Evolutionary conservation across 2,329 filamentous ascomycete genomes (phyloP).

Genomic region (Aspergillus chevalieri): DNA sequence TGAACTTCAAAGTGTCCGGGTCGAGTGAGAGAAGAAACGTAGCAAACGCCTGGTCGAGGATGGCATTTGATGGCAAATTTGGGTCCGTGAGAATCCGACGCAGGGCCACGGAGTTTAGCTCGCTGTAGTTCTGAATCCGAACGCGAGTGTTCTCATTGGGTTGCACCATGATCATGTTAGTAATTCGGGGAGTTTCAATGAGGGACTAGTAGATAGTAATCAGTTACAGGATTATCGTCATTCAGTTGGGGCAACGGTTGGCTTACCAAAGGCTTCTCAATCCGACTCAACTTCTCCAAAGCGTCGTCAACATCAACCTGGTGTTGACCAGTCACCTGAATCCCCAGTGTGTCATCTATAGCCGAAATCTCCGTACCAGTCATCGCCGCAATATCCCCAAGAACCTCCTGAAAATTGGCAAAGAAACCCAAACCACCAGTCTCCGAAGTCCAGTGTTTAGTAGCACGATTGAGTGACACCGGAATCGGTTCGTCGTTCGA

Average conservation of each 20-base stretch:
- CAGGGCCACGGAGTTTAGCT: slow-evolving; percentile 12
- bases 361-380: slow-evolving; percentile 23
- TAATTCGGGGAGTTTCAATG: slow-evolving; percentile 9
- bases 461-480: slow-evolving; percentile 4
- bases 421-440: slow-evolving; percentile 20
- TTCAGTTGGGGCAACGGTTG: neutral
- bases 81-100: slow-evolving; percentile 20
- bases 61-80: slow-evolving; percentile 4
- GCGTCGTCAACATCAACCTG: slow-evolving; percentile 22
- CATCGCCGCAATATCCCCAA: slow-evolving; percentile 16
- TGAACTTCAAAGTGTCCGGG: slow-evolving; percentile 7
- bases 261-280: slow-evolving; percentile 25
- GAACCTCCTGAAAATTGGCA: slow-evolving; percentile 11
- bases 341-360: slow-evolving; percentile 14
- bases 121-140: slow-evolving; percentile 15
- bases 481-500: slow-evolving; percentile 11
- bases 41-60: slow-evolving; percentile 17
- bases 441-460: slow-evolving; percentile 20
- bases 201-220: slow-evolving; percentile 12
- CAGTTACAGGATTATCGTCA: neutral
- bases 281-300: slow-evolving; percentile 18
- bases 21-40: slow-evolving; percentile 15
- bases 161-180: slow-evolving; percentile 14
- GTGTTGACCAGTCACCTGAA: slow-evolving; percentile 20
- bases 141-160: slow-evolving; percentile 5